Evolutionary conservation across 2,329 filamentous ascomycete genomes (phyloP), one percentile per base, ranked within the genome.

Genomic region (Malbranchea zuffiana): DNA sequence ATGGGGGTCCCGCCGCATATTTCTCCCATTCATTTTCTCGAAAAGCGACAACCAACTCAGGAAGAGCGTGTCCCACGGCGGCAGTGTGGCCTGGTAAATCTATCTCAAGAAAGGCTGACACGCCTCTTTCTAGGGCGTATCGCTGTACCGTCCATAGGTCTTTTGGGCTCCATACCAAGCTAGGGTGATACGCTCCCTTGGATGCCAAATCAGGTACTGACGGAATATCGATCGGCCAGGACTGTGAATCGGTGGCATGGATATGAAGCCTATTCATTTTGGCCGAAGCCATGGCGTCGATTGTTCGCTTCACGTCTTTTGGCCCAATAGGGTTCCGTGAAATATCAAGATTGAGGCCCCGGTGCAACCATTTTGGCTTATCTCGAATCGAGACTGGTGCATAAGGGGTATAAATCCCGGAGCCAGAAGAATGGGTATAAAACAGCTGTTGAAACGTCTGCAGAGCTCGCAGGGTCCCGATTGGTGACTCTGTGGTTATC

Each of bases 31-130:
- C 48, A 2, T 70, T 65, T 3, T 62, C 52, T 44, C 73, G 68
- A 56, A 66, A 73, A 10, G 75, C 82, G 1, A 79, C 69, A 40
- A 87, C 74, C 3, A 88, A 66, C 2, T 86, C 79, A 1, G 83
- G 82, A 50, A 80, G 71, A 1, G 75, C 71, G 44, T 73, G 67
- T 17, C 68, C 71, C 35, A 85, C 77, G 8, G 75, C 69, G 1
- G 79, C 74, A 2, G 81, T 83, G 57, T 90, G 82, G 6, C 82
- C 82, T 3, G 83, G 83, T 69, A 82, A 82, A 53, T 88, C 83
- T 45, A 86, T 80, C 55, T 88, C 82, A 32, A 86, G 63, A 44
- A 82, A 75, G 3, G 84, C 69, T 51, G 82, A 69, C 3, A 90
- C 68, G 18, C 82, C 82, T 17, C 78, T 74, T 21, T 74, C 60